Conservation (phyloP, 805 yeast genomes). For the Lachancea sp. region DNA sequence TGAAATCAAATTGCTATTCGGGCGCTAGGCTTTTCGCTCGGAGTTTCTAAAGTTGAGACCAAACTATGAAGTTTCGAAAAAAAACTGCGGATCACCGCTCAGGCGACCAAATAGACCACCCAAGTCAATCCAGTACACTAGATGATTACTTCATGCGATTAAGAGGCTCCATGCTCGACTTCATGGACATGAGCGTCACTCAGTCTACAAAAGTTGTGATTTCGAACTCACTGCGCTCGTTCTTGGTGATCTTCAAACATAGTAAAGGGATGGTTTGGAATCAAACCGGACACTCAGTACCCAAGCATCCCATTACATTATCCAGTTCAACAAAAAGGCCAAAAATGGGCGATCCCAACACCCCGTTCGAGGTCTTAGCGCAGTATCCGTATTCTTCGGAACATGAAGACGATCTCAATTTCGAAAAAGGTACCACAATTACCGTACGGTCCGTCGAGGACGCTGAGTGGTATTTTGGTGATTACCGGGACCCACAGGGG, state of each 20-base stretch:
- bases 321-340: background rate
- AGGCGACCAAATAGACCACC: too few relatives aligned
- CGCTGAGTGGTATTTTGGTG: conserved; percentile 86
- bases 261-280: background rate
- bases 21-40: too few relatives aligned
- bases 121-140: too few relatives aligned
- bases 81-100: too few relatives aligned
- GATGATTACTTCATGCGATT: too few relatives aligned
- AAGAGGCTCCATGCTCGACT: too few relatives aligned
- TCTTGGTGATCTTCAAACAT: background rate
- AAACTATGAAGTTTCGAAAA: too few relatives aligned
- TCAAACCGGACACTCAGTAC: background rate
- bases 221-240: too few relatives aligned
- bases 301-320: background rate
- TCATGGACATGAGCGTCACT: too few relatives aligned
- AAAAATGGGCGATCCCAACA: conserved; percentile 24
- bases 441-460: conserved; percentile 77
- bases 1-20: too few relatives aligned
- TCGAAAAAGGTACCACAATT: conserved; percentile 60
- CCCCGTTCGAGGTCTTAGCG: conserved; percentile 66
- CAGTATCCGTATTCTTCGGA: conserved; percentile 61
- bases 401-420: conserved; percentile 78
- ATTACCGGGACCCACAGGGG: conserved; percentile 42
- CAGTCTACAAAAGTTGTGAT: background rate
- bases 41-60: too few relatives aligned